phyloP scores from a whole-genome alignment of 805 yeast genomes.

The Nakazawaea siamensis region DNA sequence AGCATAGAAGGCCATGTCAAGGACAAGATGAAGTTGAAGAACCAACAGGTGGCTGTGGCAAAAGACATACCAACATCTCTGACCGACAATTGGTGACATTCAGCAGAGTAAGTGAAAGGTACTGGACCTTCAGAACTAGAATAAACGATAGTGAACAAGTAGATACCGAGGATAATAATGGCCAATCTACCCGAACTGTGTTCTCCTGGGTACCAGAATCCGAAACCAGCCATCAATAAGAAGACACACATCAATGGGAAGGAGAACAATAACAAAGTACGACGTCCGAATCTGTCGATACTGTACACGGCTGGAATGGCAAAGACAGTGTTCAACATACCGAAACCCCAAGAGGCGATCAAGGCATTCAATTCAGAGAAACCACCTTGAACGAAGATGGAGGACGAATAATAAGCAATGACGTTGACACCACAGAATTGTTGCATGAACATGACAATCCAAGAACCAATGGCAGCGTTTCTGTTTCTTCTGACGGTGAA shows the following conservation, averaged over 20 bases:
- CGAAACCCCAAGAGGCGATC: conserved; percentile 82
- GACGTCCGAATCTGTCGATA: conserved; percentile 72
- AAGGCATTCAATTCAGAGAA: conserved; percentile 55
- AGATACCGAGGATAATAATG: conserved; percentile 64
- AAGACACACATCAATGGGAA: conserved; percentile 61
- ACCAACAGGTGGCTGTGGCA: conserved; percentile 72
- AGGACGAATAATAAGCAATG: conserved; percentile 77
- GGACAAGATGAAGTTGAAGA: conserved; percentile 61
- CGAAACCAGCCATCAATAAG: conserved; percentile 56
- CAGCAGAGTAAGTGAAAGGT: conserved; percentile 84
- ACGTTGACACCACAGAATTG: conserved; percentile 89
- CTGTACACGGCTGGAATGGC: conserved; percentile 79
- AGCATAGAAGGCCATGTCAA: conserved; percentile 74
- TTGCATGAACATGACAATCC: conserved; percentile 83
- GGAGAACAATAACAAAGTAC: conserved; percentile 46
- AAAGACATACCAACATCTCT: conserved; percentile 77
- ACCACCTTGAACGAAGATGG: conserved; percentile 64
- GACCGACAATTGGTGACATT: conserved; percentile 70
- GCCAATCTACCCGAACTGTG: conserved; percentile 45
- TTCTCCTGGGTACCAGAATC: conserved; percentile 56
- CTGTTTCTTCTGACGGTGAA: conserved; percentile 72
- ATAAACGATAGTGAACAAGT: conserved; percentile 63
- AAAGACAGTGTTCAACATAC: conserved; percentile 70
- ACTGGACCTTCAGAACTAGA: conserved; percentile 87
- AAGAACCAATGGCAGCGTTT: conserved; percentile 73